Conservation (phyloP, 345 rosid genomes). For the Eucalyptus tenuipes region DNA sequence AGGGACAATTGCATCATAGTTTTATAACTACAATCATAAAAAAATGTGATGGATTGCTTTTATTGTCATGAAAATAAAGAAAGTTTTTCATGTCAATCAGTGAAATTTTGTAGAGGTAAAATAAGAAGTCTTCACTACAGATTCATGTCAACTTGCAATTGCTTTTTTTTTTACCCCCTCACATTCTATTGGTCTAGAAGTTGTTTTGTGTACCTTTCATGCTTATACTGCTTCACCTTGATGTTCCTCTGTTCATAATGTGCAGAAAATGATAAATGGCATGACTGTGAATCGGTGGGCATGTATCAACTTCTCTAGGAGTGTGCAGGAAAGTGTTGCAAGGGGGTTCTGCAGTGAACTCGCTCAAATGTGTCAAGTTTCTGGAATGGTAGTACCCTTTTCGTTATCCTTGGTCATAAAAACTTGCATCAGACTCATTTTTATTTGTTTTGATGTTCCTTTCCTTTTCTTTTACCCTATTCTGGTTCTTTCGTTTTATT, state of each 20-base stretch:
- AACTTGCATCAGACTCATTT: not conserved
- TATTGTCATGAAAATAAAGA: not conserved
- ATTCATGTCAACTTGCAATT: not conserved
- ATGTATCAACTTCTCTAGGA: constrained; percentile 91
- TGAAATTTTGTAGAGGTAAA: not conserved
- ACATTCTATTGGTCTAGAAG: not conserved
- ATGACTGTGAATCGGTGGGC: constrained; percentile 96
- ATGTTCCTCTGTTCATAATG: not conserved
- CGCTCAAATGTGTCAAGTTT: constrained; percentile 94
- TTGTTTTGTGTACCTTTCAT: not conserved
- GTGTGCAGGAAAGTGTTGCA: constrained; percentile 90
- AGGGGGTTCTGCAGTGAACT: constrained; percentile 90
- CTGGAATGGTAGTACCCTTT: constrained; percentile 74
- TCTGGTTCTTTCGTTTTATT: not conserved
- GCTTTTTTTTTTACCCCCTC: not conserved
- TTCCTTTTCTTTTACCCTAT: not conserved
- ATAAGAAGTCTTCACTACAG: not conserved
- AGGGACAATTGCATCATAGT: not conserved
- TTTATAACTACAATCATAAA: not conserved
- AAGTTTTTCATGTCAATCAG: not conserved
- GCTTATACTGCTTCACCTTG: not conserved
- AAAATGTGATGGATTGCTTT: not conserved
- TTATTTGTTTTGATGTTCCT: not conserved
- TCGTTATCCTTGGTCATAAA: not conserved
- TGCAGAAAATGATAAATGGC: constrained; percentile 95